Evolutionary conservation across 768 basidiomycete species (phyloP), one percentile per base, ranked within the genome.

Genomic region (Sporobolomyces roseus): DNA sequence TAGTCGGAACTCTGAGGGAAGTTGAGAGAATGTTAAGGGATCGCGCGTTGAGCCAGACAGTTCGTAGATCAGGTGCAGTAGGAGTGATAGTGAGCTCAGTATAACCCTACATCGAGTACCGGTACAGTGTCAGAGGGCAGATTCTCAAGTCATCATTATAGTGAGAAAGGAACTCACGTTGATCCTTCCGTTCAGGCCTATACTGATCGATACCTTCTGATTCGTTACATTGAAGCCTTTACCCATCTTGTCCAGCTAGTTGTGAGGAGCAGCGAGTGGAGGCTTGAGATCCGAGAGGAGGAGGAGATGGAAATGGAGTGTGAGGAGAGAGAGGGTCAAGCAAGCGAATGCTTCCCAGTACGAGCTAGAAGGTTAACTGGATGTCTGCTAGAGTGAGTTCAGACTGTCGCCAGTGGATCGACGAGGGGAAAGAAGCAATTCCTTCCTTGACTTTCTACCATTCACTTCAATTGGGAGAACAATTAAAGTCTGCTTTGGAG

Each of bases 191-290:
- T 87, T 84, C 78, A 96, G 92, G 82, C 93, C 91, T 69, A 97
- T 86, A 81, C 94, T 91, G 74, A 97, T 82, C 70, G 90, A 89
- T 58, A 96, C 93, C 78, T 91, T 91, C 84, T 97, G 94, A 81
- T 94, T 66, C 12, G 60, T 64, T 38, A 75, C 58, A 17, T 30
- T 38, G 62, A 71, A 75, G 19, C 74, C 74, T 41, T 75, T 75
- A 56, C 68, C 74, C 74, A 74, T 74, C 48, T 32, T 63, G 38
- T 14, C n/a, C n/a, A n/a, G n/a, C n/a, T n/a, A n/a, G 50, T 23
- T 27, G 23, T 30, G 12, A 19, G 49, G 53, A 41, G 33, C 35
- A 32, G 35, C 33, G 49, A 19, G 45, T 9, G 38, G 38, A 41
- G 38, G 17, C 10, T 17, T 41, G 38, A 41, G 38, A 41, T n/a